Base-by-base conservation (phyloP, 495 filamentous ascomycete species). In the Hypoxylon crocopeplum region DNA sequence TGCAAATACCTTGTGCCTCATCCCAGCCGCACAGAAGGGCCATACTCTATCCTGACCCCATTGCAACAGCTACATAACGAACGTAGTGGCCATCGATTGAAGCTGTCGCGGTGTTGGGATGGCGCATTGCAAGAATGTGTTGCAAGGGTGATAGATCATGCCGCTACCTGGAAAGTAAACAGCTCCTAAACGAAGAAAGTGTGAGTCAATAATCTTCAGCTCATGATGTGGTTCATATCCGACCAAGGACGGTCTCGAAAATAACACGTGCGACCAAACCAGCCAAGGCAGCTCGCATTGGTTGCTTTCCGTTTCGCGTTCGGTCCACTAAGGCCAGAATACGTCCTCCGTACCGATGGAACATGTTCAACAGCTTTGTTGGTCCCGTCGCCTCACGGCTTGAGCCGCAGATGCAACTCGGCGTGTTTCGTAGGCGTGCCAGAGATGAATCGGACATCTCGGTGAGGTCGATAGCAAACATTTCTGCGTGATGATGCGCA, bases 281-380 rank as follows among this genome's bases (percentile, higher is more conserved):
- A 44, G 60, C 61, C 54, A 55, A 64, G 32, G 55, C 61, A 59
- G 24, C 61, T 64, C 46, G 61, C 61, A 17, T 40, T 59, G 61
- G 54, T 53, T 34, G 44, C n/a, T 49, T 20, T 52, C 24, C 45
- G 36, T 40, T 34, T 49, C 32, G 44, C 21, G 15, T 17, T 54
- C 53, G 44, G 53, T 64, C 59, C 61, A 64, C 61, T 64, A 13
- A 55, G 16, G 42, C 54, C 54, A 40, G 24, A 36, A 38, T 5
- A 17, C 29, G 30, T 39, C 48, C 13, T 54, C 48, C 49, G 39
- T 44, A 47, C 45, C 36, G 25, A 47, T 53, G 54, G 45, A 46
- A 45, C 49, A 40, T 51, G 30, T 29, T 64, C 61, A 64, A 64
- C 61, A 64, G 61, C 61, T 64, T 64, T 64, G 61, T 64, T 64